Evolutionary conservation across 1,139 yeast genomes (phyloP), one percentile per base, ranked within the genome.

Genomic region (Candida sanyaensis): DNA sequence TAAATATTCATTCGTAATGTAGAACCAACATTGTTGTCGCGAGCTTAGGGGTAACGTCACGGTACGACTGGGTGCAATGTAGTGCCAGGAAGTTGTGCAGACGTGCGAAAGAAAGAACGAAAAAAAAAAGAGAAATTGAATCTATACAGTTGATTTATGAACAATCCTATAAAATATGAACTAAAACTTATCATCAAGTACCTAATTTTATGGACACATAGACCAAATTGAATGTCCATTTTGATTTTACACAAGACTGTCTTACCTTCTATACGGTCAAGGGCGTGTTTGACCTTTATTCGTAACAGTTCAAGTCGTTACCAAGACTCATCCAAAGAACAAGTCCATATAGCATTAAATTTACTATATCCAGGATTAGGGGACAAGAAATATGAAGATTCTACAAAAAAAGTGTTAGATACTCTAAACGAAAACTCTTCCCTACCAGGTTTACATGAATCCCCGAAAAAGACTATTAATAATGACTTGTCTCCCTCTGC

Each of bases 321-420:
- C 26, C 31, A 31, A 12, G 32, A 29, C n/a, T 5, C 43, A 11
- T 29, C 36, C 11, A 36, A 13, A 37, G 29, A 10, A 6, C 41
- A 29, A 30, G 33, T 44, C 10, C 42, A 45, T 28, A 31, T 43
- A 11, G 53, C 46, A 2, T 32, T 50, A 30, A 45, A 45, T 41
- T 12, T 50, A 37, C 30, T 50, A 40, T 48, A 37, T 17, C 53
- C 53, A 9, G 49, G 51, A 4, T 37, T 50, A 17, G 50, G 49
- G 9, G 32, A 32, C 26, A 24, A 27, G 5, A 24, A 41, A 12
- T 33, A 41, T 33, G 26, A 24, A 12, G 8, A n/a, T 6, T 23
- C 30, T 9, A 32, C 36, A 3, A 10, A n/a, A 8, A 12, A 41
- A n/a, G 26, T 30, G 10, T 27, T 38, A 29, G 8, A 17, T 6